Evolutionary conservation across 805 yeast genomes (phyloP).

Genomic region (Monosporozyma aerobia): DNA sequence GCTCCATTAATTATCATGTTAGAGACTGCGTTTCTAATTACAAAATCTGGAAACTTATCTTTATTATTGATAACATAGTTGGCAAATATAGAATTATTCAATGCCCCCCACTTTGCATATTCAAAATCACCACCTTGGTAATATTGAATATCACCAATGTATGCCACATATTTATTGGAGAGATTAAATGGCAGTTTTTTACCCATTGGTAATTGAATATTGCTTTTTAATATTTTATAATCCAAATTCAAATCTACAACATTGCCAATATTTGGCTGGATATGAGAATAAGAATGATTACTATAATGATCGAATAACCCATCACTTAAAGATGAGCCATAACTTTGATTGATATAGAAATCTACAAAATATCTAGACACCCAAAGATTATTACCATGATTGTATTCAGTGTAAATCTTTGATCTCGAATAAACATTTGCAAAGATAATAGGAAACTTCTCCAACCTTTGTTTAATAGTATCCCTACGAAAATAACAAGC

Average conservation of each 20-base stretch:
- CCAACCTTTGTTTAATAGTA: background rate
- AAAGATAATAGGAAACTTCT: background rate
- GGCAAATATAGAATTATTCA: constrained; percentile 1
- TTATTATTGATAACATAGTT: background rate
- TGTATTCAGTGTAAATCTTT: background rate
- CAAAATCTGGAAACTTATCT: background rate
- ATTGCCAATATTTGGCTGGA: no score
- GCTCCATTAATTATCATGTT: constrained; percentile 9
- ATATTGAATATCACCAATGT: constrained; percentile 3
- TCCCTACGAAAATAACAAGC: background rate
- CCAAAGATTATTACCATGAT: no score
- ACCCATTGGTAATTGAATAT: background rate
- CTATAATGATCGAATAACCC: no score
- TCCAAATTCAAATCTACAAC: background rate
- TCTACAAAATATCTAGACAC: no score
- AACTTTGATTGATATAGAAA: no score
- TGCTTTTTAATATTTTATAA: background rate
- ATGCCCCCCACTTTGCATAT: constrained; percentile 1
- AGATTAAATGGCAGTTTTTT: background rate
- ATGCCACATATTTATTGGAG: constrained; percentile 1
- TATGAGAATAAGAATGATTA: no score
- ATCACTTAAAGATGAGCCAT: no score
- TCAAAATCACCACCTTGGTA: constrained; percentile 1
- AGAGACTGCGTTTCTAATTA: constrained; percentile 7
- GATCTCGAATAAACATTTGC: background rate